These are phyloP conservation scores for Calamus simplicifolius DNA, from an alignment of 176 grass and related monocot species.

Conservation along the genomic window DNA sequence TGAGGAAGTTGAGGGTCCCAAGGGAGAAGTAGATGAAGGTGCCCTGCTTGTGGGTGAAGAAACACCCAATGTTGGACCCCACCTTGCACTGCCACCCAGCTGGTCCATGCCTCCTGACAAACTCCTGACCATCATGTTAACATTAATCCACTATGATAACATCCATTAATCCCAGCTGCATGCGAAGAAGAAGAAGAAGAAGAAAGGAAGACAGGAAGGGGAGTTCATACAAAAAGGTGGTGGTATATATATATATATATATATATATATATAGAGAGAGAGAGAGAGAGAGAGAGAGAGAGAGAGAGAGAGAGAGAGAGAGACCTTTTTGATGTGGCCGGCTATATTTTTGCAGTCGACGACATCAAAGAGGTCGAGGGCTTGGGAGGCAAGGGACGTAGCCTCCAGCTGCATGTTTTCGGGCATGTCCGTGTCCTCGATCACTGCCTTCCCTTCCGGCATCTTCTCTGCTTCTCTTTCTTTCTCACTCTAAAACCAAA, in stretches of 20 bases:
- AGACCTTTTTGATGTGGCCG: slow-evolving; percentile 69
- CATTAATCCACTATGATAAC: too few species aligned
- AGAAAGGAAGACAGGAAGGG: too few species aligned
- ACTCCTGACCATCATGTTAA: slow-evolving; percentile 37
- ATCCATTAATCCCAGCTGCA: too few species aligned
- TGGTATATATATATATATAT: too few species aligned
- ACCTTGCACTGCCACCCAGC: slow-evolving; percentile 92
- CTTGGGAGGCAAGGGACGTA: slow-evolving; percentile 49
- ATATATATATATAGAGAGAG: too few species aligned
- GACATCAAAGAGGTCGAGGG: slow-evolving; percentile 92
- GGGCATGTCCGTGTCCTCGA: slow-evolving; percentile 92
- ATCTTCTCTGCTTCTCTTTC: slow-evolving; percentile 16
- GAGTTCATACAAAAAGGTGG: too few species aligned
- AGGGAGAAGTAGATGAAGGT: slow-evolving; percentile 94
- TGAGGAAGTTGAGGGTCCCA: slow-evolving; percentile 67
- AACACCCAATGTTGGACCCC: slow-evolving; percentile 81
- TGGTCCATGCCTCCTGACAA: slow-evolving; percentile 62
- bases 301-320: neutral
- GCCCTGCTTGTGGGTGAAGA: slow-evolving; percentile 74
- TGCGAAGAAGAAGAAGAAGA: too few species aligned
- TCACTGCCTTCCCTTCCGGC: slow-evolving; percentile 78
- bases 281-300: neutral
- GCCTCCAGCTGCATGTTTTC: slow-evolving; percentile 66
- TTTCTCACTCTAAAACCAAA: neutral
- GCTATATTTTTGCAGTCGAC: slow-evolving; percentile 74